Evolutionary conservation across 2,329 filamentous ascomycete species (phyloP).

Genomic region (Aspergillus neoniger): DNA sequence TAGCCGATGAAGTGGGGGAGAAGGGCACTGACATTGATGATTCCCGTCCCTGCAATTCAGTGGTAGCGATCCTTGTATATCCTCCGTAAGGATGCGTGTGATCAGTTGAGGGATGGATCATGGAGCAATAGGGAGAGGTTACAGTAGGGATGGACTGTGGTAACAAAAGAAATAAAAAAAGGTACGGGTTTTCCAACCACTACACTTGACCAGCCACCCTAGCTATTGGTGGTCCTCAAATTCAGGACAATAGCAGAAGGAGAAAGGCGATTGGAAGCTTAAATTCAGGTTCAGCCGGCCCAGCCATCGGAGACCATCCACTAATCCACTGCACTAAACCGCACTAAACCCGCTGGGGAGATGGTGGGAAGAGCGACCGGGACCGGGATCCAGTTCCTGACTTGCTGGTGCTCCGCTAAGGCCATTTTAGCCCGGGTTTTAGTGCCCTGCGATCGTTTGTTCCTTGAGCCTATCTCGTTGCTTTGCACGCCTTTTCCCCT

Average conservation of each 20-base stretch:
- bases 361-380: not conserved
- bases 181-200: not conserved
- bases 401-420: not conserved
- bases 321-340: no score
- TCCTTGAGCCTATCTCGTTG: conserved; percentile 3
- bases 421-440: not conserved
- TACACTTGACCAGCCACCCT: not conserved
- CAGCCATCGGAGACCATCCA: not conserved
- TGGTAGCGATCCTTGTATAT: no score
- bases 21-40: not conserved
- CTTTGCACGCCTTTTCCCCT: not conserved
- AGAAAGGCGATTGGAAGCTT: not conserved
- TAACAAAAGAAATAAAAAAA: no score
- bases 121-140: not conserved
- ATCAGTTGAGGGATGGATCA: not conserved
- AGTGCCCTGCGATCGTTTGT: not conserved
- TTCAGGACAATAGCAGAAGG: not conserved
- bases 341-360: no score
- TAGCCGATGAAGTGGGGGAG: not conserved
- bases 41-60: not conserved
- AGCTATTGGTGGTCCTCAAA: not conserved
- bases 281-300: not conserved
- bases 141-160: not conserved
- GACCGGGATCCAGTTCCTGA: not conserved
- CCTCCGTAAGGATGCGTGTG: not conserved